phyloP scores from a whole-genome alignment of 495 filamentous ascomycete genomes.

The Aspergillus campestris region DNA sequence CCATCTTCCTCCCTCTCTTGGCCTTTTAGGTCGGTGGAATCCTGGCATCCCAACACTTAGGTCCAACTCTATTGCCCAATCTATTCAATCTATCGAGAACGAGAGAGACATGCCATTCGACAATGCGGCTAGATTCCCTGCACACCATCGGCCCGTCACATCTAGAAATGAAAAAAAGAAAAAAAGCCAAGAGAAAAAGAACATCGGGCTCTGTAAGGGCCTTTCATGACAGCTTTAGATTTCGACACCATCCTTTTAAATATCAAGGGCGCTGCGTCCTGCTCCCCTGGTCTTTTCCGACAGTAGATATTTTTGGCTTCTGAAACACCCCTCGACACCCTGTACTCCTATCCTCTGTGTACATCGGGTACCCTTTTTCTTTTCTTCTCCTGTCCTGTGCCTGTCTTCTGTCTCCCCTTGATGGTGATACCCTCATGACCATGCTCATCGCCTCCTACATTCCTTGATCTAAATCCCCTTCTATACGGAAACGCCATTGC shows the following conservation, averaged over 20 bases:
- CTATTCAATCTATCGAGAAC: slow-evolving; percentile 16
- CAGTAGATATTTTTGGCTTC: neutral
- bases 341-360: neutral
- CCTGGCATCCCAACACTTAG: slow-evolving; percentile 13
- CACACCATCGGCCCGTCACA: slow-evolving; percentile 6
- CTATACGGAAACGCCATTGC: too few relatives aligned
- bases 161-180: slow-evolving; percentile 2
- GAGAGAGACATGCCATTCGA: slow-evolving; percentile 11
- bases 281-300: neutral
- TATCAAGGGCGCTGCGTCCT: slow-evolving; percentile 4
- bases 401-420: too few relatives aligned
- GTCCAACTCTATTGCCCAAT: slow-evolving; percentile 16
- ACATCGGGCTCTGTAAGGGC: slow-evolving; percentile 10
- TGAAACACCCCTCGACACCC: neutral
- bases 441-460: too few relatives aligned
- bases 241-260: slow-evolving; percentile 11
- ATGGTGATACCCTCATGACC: too few relatives aligned
- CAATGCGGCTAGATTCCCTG: slow-evolving; percentile 2
- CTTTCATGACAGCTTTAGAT: slow-evolving; percentile 13
- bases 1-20: slow-evolving; percentile 1
- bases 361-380: neutral
- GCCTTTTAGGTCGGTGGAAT: slow-evolving; percentile 3
- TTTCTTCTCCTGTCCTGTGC: neutral
- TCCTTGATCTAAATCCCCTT: neutral
- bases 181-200: too few relatives aligned